Base-by-base conservation (phyloP, 1,284 basidiomycete species). In the Vanrija pseudolonga region DNA sequence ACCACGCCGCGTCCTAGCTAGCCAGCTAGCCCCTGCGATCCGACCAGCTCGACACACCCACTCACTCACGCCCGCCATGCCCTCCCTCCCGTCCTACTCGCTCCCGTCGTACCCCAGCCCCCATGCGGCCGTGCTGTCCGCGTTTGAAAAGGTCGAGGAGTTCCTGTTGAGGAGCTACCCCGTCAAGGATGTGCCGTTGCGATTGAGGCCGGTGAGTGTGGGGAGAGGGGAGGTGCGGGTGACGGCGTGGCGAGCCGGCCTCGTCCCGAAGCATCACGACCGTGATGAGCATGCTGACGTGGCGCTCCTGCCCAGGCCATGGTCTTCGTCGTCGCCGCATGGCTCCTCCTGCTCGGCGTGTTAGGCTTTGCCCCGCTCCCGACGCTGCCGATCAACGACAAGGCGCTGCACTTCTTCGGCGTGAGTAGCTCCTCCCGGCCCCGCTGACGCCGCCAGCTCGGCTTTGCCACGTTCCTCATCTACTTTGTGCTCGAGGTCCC, bases 401-500 rank as follows among this genome's bases (percentile, higher is more conserved):
- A 76, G 54, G 68, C 72, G 19, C 57, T 76, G 46, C 75, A 76
- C 55, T 77, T 77, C 63, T 69, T 74, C 50, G 75, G 75, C 24
- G 68, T 75, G 46, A 57, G 71, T 61, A 18, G 22, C 15, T 19
- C 5, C 19, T 6, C 32, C n/a, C 17, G 6, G 3, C 28, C 14
- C 15, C 19, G 41, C 50, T 56, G 37, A 56, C 50, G 12, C 6
- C 39, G 2, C n/a, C 53, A 75, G 73, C 61, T 76, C 52, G 74
- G 73, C 20, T 73, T 75, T 28, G 74, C 74, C 15, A 71, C 71
- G 2, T 76, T 75, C 47, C 46, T 74, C 37, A 45, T 74, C 19
- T 76, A 76, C 57, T 75, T 73, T 53, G 58, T 73, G 20, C 60
- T 76, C 42, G 69, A 75, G 41, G 74, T 75, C 6, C 74, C 74